phyloP scores from a whole-genome alignment of 257 asterid species.

The Lycium barbarum region DNA sequence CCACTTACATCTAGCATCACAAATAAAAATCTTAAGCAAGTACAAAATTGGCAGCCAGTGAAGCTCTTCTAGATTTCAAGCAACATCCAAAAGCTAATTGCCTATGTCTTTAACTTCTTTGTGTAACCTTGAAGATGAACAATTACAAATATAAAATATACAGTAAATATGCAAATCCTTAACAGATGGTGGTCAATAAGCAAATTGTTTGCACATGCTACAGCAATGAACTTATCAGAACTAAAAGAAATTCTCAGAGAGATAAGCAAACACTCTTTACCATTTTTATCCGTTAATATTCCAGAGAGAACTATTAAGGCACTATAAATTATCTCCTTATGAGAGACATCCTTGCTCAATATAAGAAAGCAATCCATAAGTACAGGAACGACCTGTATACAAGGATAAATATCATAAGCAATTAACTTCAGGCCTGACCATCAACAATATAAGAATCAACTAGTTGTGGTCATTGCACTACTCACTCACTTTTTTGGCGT shows the following conservation, averaged over 20 bases:
- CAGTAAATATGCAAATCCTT: not conserved
- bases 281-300: constrained; percentile 72
- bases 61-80: constrained; percentile 25
- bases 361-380: constrained; percentile 68
- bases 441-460: not conserved
- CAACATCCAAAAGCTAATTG: not conserved
- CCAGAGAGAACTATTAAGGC: constrained; percentile 78
- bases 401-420: constrained; percentile 36
- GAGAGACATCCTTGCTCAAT: constrained; percentile 56
- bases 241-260: constrained; percentile 14
- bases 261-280: constrained; percentile 50
- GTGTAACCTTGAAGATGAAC: not conserved
- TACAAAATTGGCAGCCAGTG: not conserved
- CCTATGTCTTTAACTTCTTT: not conserved
- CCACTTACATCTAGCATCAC: not conserved
- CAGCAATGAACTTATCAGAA: constrained; percentile 5
- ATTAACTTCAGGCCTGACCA: constrained; percentile 6
- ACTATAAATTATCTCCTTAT: constrained; percentile 70
- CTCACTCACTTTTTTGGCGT: constrained; percentile 73
- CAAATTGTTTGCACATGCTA: constrained; percentile 12
- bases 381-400: constrained; percentile 76
- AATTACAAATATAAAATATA: not conserved
- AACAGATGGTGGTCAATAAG: not conserved
- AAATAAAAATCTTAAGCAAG: not conserved
- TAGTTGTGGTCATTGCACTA: not conserved